Evolutionary conservation across 164 flowering plant species (phyloP).

Genomic region (Warburgia ugandensis): DNA sequence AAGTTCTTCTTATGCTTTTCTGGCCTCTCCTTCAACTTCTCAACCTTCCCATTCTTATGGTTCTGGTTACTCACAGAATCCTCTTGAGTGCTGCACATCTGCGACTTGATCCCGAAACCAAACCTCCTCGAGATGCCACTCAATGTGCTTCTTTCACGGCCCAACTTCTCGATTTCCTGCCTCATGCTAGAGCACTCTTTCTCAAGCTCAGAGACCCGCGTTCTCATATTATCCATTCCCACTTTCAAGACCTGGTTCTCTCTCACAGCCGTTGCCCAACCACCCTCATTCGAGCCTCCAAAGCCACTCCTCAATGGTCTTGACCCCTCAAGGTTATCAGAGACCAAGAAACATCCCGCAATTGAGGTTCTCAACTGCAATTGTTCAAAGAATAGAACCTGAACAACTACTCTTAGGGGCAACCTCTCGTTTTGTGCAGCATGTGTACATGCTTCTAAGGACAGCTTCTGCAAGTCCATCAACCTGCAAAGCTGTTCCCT

Average conservation of each 20-base stretch:
- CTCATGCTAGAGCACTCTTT: conserved; percentile 85
- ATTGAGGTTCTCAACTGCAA: conserved; percentile 84
- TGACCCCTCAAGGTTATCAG: conserved; percentile 87
- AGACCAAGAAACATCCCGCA: conserved; percentile 85
- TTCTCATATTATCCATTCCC: conserved; percentile 92
- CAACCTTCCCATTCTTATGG: conserved; percentile 28
- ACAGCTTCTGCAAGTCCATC: conserved; percentile 95
- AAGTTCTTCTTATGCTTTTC: conserved; percentile 47
- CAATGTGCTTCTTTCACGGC: conserved; percentile 44
- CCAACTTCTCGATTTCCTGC: conserved; percentile 82
- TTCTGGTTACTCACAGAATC: conserved; percentile 60
- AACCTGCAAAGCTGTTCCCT: conserved; percentile 83
- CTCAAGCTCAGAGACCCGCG: conserved; percentile 86
- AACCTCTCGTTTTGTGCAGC: conserved; percentile 97
- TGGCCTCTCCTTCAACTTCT: conserved; percentile 31
- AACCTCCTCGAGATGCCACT: conserved; percentile 68
- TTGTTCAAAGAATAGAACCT: conserved; percentile 96
- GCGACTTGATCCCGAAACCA: conserved; percentile 69
- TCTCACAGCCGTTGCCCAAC: conserved; percentile 67
- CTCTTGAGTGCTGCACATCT: conserved; percentile 92
- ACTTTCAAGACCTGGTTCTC: conserved; percentile 91
- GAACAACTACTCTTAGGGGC: conserved; percentile 82
- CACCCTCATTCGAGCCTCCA: conserved; percentile 46
- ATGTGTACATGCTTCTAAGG: conserved; percentile 95
- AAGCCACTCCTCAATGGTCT: conserved; percentile 58